Conservation (phyloP, 164 flowering plant species). For the Protea cynaroides region DNA sequence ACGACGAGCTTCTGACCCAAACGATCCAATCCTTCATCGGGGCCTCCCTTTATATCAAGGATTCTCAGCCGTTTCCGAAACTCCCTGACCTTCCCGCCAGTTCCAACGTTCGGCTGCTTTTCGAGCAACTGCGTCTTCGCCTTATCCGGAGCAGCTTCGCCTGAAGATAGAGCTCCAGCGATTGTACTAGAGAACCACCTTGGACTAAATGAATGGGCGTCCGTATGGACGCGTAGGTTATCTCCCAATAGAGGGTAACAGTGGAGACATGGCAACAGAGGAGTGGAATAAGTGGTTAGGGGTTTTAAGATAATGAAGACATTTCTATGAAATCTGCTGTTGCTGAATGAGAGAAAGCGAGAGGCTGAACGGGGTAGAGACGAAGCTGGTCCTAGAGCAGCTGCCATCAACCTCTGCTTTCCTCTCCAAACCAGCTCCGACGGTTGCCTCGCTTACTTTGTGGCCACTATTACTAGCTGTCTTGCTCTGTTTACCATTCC, state of each 20-base stretch:
- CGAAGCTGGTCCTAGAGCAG: constrained; percentile 41
- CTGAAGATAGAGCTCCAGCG: constrained; percentile 32
- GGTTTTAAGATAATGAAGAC: constrained; percentile 6
- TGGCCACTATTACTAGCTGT: no score
- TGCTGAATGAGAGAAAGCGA: constrained; percentile 30
- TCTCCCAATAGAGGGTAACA: neutral
- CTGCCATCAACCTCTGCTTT: constrained; percentile 23
- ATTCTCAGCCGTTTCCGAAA: constrained; percentile 64
- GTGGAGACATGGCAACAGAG: constrained; percentile 13
- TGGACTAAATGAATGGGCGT: neutral
- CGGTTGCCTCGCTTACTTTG: no score
- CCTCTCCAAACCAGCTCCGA: no score
- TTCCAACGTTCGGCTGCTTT: constrained; percentile 8
- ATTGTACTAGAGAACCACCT: constrained; percentile 30
- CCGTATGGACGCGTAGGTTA: neutral
- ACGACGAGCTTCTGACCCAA: constrained; percentile 62
- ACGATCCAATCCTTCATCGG: constrained; percentile 60
- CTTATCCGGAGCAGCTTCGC: constrained; percentile 26
- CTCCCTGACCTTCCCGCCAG: constrained; percentile 39
- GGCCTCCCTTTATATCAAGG: constrained; percentile 68
- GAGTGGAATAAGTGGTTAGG: constrained; percentile 2
- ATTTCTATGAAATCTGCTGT: constrained; percentile 10
- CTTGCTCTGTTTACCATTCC: no score
- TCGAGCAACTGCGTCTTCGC: constrained; percentile 17
- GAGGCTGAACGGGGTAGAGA: constrained; percentile 39